Evolutionary conservation across 176 grass and related monocot genomes (phyloP).

Genomic region (Echinochloa phyllopogon): DNA sequence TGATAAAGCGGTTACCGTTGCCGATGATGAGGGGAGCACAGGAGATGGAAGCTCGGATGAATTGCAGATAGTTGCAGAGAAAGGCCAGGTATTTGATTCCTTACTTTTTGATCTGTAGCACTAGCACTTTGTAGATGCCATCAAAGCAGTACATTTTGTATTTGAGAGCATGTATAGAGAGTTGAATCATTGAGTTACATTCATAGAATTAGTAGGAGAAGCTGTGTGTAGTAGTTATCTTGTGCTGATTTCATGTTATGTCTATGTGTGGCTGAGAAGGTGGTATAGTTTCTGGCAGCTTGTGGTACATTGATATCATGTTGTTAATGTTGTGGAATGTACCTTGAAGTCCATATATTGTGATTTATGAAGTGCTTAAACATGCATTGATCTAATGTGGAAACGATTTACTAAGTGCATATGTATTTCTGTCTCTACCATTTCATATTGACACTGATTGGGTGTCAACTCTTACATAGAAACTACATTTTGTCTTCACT

Average conservation of each 20-base stretch:
- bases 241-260: not conserved
- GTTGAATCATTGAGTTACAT: slow-evolving; percentile 31
- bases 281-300: not conserved
- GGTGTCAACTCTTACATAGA: not conserved
- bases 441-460: not conserved
- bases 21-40: slow-evolving; percentile 14
- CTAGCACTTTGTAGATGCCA: slow-evolving; percentile 1
- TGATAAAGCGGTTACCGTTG: slow-evolving; percentile 44
- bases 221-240: slow-evolving; percentile 1
- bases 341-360: slow-evolving; percentile 6
- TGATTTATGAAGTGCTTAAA: slow-evolving; percentile 9
- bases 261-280: not conserved
- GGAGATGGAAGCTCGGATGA: slow-evolving; percentile 70
- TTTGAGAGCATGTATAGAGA: not conserved
- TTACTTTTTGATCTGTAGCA: slow-evolving; percentile 32
- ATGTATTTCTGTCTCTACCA: not conserved
- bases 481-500: slow-evolving; percentile 22
- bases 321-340: not conserved
- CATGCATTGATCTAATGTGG: slow-evolving; percentile 13
- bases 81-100: slow-evolving; percentile 69
- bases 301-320: not conserved
- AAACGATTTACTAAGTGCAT: slow-evolving; percentile 26
- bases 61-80: slow-evolving; percentile 82
- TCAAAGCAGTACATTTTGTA: slow-evolving; percentile 8
- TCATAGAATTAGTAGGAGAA: slow-evolving; percentile 17